Percentiles rank a stretch among this genome's conserved stretches.
Conservation (phyloP, 2,329 filamentous ascomycete genomes). For the Colletotrichum sp. region DNA sequence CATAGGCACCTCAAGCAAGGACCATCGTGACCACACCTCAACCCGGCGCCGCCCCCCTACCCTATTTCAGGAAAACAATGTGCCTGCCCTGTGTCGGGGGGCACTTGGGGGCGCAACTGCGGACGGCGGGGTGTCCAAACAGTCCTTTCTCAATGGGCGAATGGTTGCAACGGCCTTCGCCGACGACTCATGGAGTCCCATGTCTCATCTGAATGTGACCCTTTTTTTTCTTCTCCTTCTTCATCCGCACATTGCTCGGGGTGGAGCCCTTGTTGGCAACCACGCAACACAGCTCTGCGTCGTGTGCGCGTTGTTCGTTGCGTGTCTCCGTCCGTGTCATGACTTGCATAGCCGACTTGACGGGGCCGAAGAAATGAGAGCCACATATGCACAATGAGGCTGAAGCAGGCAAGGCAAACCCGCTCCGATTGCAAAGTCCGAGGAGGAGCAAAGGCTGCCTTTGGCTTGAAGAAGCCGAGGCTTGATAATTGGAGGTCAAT, state of each 20-base stretch:
- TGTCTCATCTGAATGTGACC: constrained; percentile 4
- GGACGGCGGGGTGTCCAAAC: not conserved
- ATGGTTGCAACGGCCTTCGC: not conserved
- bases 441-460: not conserved
- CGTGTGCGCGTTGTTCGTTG: not conserved
- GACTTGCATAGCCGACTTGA: constrained; percentile 9
- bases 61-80: not conserved
- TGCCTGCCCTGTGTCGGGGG: not conserved
- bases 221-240: not conserved
- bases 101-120: not conserved
- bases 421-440: not conserved
- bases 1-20: not conserved
- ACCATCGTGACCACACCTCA: not conserved
- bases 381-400: not conserved
- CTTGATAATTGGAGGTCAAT: not conserved
- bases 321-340: not conserved
- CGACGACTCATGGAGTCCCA: not conserved
- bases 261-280: not conserved
- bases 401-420: not conserved
- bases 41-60: not conserved
- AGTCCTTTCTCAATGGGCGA: not conserved
- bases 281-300: not conserved
- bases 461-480: not conserved
- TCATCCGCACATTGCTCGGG: not conserved
- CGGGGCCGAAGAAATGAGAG: not conserved